Evolutionary conservation across 2,329 filamentous ascomycete genomes (phyloP), one percentile per base, ranked within the genome.

Genomic region (Akanthomyces dipterigenus): DNA sequence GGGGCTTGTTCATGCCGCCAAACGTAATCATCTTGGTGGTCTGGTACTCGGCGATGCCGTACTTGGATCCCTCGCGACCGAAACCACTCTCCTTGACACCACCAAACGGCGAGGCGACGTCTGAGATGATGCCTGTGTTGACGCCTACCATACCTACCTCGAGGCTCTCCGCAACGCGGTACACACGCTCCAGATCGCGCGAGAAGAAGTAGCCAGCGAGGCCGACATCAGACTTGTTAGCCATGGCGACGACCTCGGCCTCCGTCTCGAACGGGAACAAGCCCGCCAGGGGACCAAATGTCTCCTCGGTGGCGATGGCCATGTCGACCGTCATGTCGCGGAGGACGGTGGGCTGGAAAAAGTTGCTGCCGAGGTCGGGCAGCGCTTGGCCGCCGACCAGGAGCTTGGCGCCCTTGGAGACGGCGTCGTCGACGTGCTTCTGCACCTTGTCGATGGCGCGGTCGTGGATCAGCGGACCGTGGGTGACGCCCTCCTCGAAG

Each of bases 201-300:
- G 84, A 92, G 80, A 91, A 98, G 79, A 99, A 96, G 78, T 98
- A 98, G 1, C 91, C 93, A 0, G 93, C 95, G 40, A 99, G 81
- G 1, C 95, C 95, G 42, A 98, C 93, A 57, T 93, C 87, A 1
- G 90, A 81, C 46, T 78, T 75, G 75, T 99, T 99, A 4, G 95
- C 93, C 66, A 93, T 77, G 64, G 83, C 80, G 34, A 98, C 86
- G 5, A 96, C 95, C 69, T 98, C 93, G 58, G 89, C 87, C 76
- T 98, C 95, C 0, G 88, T 91, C 51, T 90, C 84, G 71, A 98
- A 99, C 54, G 87, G 83, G 79, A 97, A 97, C 16, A 98, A 76
- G 0, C 90, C 93, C 0, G 93, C 93, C 0, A 98, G 89, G 3
- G 95, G 95, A 0, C 95, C 95, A 72, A 99, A 99, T 0, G 93